These are phyloP conservation scores for Starmera pachycereana DNA, from an alignment of 805 yeast species.

Conservation along the genomic window DNA sequence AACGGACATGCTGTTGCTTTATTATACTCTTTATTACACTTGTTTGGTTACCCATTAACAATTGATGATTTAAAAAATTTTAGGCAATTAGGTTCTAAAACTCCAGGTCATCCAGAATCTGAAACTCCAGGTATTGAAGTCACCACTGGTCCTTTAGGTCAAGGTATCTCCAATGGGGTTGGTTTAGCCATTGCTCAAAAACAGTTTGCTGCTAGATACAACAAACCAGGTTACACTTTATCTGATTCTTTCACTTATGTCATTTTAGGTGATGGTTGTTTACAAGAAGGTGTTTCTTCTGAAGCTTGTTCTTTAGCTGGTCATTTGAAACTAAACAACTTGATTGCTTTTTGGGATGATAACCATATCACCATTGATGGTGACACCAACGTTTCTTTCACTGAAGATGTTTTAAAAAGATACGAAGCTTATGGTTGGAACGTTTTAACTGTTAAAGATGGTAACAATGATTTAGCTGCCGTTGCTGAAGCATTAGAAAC, in stretches of 20 bases:
- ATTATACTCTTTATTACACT: constrained; percentile 73
- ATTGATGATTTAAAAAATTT: constrained; percentile 83
- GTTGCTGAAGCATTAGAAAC: constrained; percentile 65
- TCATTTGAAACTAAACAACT: constrained; percentile 85
- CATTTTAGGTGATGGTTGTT: constrained; percentile 95
- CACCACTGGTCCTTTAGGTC: constrained; percentile 98
- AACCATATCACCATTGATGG: constrained; percentile 97
- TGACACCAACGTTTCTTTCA: constrained; percentile 78
- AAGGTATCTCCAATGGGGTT: constrained; percentile 93
- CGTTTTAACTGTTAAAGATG: constrained; percentile 64
- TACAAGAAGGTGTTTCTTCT: constrained; percentile 95
- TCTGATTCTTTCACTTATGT: constrained; percentile 69
- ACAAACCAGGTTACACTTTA: constrained; percentile 71
- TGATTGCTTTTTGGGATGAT: constrained; percentile 94
- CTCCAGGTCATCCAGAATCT: constrained; percentile 97
- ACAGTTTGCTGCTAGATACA: constrained; percentile 85
- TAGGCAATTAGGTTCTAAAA: constrained; percentile 82
- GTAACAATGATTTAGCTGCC: constrained; percentile 67
- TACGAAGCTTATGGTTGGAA: constrained; percentile 95
- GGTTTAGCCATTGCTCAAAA: constrained; percentile 94
- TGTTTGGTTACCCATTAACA: constrained; percentile 72
- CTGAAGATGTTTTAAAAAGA: constrained; percentile 82
- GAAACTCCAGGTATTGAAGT: constrained; percentile 92
- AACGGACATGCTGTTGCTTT: constrained; percentile 96
- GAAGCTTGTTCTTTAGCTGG: constrained; percentile 96